Evolutionary conservation across 305 asterid genomes (phyloP).

Genomic region (Solanum aculeatissimum): DNA sequence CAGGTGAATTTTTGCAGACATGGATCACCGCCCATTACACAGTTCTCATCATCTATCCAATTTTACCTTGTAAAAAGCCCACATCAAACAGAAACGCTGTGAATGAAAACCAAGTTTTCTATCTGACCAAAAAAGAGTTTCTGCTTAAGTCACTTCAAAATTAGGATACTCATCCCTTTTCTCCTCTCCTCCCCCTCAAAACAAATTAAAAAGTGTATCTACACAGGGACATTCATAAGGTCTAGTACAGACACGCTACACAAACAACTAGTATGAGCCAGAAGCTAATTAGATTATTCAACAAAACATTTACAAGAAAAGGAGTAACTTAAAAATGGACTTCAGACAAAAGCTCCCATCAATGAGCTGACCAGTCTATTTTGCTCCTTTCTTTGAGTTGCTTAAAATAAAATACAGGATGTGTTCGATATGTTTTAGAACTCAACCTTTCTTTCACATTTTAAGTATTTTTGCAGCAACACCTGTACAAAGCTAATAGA

Average conservation of each 20-base stretch:
- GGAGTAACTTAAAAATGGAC: not conserved
- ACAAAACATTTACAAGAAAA: not conserved
- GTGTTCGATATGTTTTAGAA: not conserved
- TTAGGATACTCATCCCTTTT: not conserved
- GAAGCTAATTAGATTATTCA: not conserved
- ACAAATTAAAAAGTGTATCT: not conserved
- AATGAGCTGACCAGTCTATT: not conserved
- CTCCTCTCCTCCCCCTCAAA: not conserved
- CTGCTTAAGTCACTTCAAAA: not conserved
- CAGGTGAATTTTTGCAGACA: not conserved
- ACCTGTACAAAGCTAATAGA: not conserved
- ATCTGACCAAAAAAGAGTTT: not conserved
- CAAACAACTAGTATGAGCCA: not conserved
- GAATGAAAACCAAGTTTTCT: not conserved
- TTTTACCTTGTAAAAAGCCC: not conserved
- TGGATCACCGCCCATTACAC: not conserved
- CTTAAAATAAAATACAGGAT: not conserved
- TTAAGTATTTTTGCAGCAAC: not conserved
- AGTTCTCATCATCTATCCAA: not conserved
- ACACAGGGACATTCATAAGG: not conserved
- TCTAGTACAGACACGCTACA: not conserved
- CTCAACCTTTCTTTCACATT: not conserved
- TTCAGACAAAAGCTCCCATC: not conserved
- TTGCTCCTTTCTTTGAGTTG: not conserved
- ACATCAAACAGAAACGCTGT: not conserved